These are phyloP conservation scores for Hyaloscypha variabilis DNA, from an alignment of 495 filamentous ascomycete genomes.

Conservation along the genomic window DNA sequence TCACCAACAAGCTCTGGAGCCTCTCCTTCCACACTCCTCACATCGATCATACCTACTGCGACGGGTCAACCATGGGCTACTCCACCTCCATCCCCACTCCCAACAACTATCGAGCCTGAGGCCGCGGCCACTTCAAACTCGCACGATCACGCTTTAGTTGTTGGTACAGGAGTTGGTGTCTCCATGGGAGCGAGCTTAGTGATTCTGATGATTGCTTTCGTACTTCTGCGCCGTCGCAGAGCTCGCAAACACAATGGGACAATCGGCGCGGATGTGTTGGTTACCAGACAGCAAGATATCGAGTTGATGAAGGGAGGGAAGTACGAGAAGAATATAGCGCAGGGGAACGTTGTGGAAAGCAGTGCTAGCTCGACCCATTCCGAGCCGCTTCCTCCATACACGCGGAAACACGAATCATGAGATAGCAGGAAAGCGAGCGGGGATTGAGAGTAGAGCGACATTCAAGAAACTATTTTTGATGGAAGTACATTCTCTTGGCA, in stretches of 20 bases:
- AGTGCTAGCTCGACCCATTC: too few species aligned
- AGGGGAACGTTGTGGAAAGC: too few species aligned
- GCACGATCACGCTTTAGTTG: not conserved
- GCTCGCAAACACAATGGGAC: not conserved
- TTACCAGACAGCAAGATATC: not conserved
- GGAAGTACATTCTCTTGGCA: too few species aligned
- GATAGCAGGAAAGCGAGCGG: too few species aligned
- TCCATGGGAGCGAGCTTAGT: constrained; percentile 1
- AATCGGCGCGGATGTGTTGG: not conserved
- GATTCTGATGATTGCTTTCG: not conserved
- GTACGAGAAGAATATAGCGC: not conserved
- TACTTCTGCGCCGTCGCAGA: not conserved
- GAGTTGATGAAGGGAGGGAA: not conserved
- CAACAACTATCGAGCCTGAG: not conserved
- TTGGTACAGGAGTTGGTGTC: constrained; percentile 1
- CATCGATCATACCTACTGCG: not conserved
- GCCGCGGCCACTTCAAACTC: not conserved
- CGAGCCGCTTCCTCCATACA: too few species aligned
- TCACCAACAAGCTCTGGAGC: not conserved
- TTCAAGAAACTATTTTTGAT: too few species aligned
- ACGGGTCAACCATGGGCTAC: not conserved
- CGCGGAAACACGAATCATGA: too few species aligned
- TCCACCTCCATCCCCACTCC: not conserved
- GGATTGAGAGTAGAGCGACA: too few species aligned
- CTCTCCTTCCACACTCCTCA: not conserved